Evolutionary conservation across 306 rosid genomes (phyloP).

Genomic region (Cucumis sativus): DNA sequence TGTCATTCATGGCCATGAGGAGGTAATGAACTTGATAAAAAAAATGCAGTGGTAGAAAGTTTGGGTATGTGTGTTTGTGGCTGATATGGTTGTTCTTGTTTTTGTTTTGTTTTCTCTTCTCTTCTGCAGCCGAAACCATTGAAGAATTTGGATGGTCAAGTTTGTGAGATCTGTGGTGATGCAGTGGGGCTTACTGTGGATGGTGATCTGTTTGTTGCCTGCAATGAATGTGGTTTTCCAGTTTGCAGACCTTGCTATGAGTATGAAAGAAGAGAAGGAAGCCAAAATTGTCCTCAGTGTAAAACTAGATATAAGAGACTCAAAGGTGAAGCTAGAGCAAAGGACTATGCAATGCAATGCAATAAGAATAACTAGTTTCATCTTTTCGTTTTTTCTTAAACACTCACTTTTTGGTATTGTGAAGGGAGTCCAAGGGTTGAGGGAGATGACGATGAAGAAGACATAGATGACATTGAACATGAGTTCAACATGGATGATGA

Average conservation of each 20-base stretch:
- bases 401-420: background rate
- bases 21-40: slow-evolving; percentile 32
- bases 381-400: background rate
- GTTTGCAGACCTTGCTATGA: slow-evolving; percentile 92
- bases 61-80: background rate
- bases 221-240: slow-evolving; percentile 96
- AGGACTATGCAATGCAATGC: background rate
- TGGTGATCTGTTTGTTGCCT: slow-evolving; percentile 90
- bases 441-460: slow-evolving; percentile 97
- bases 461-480: slow-evolving; percentile 81
- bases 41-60: background rate
- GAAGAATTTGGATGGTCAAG: slow-evolving; percentile 93
- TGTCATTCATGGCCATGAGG: slow-evolving; percentile 74
- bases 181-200: slow-evolving; percentile 81
- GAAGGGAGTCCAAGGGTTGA: slow-evolving; percentile 90
- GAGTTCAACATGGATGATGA: slow-evolving; percentile 67
- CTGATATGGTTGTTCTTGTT: background rate
- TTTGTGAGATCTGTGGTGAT: slow-evolving; percentile 95
- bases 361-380: background rate
- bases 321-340: slow-evolving; percentile 33
- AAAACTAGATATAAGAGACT: slow-evolving; percentile 88
- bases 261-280: slow-evolving; percentile 86
- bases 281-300: slow-evolving; percentile 90
- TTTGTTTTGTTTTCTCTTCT: background rate
- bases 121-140: slow-evolving; percentile 69